A percentile compares a stretch with the other conserved stretches of the same genome.
Evolutionary conservation across 1,284 basidiomycete species (phyloP).

Genomic region (Schizopora paradoxa): DNA sequence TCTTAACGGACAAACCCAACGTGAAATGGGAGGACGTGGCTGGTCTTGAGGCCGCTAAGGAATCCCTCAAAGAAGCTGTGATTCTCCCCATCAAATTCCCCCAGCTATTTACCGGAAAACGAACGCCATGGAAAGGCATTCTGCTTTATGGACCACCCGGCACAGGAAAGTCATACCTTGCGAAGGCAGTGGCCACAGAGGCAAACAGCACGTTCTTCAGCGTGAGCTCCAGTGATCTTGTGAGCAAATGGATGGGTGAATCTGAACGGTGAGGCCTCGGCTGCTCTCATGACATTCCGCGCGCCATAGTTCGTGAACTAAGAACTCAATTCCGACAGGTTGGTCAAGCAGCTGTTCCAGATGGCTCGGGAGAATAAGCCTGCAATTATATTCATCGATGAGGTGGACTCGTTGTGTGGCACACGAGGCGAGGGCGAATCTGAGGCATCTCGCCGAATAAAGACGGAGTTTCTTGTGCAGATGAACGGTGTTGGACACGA

Average conservation of each 20-base stretch:
- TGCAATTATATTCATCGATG: constrained; percentile 98
- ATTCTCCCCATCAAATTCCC: constrained; percentile 99
- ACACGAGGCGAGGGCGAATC: constrained; percentile 95
- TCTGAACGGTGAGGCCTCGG: constrained; percentile 73
- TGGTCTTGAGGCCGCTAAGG: constrained; percentile 91
- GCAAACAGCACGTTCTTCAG: constrained; percentile 99
- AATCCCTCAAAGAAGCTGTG: constrained; percentile 95
- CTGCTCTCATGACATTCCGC: constrained; percentile 1
- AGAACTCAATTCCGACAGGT: constrained; percentile 38
- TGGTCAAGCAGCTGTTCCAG: constrained; percentile 95
- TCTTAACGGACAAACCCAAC: constrained; percentile 92
- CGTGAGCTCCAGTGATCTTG: constrained; percentile 91
- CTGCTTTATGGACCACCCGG: constrained; percentile 94
- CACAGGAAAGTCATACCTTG: constrained; percentile 92
- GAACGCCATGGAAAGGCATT: constrained; percentile 96
- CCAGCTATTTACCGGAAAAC: constrained; percentile 96
- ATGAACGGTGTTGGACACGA: constrained; percentile 99
- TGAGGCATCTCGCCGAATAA: constrained; percentile 93
- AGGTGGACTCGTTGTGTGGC: constrained; percentile 95
- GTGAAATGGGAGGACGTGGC: constrained; percentile 99
- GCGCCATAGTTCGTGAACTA: neutral
- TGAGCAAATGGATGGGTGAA: constrained; percentile 99
- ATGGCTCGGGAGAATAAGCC: constrained; percentile 97
- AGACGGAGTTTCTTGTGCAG: constrained; percentile 96
- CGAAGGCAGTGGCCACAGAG: constrained; percentile 98